Evolutionary conservation across 108 stramenopile species (phyloP), one percentile per base, ranked within the genome.

Genomic region (Stephanodiscus minutulus): DNA sequence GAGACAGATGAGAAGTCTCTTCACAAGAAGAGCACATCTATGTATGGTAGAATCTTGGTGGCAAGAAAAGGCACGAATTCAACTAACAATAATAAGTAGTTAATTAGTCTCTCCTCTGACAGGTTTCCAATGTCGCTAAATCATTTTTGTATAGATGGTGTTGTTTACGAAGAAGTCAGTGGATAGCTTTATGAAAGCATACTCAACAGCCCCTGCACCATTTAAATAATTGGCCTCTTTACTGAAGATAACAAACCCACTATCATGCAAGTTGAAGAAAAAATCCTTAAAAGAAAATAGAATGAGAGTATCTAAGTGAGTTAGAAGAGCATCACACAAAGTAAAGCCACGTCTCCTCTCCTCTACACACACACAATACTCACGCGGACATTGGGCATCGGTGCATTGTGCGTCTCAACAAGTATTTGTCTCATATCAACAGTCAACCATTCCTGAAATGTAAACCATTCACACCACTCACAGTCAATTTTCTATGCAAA

Each of bases 161-260:
- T 65, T 69, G 33, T 64, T 63, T 7, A 81, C 5, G 46, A 81
- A 81, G 53, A 76, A 74, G 10, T 69, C 73, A 27, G 61, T 68
- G 5, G 68, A 72, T 21, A 85, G 33, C 55, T 79, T 82, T 11
- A 85, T 18, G 54, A 85, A 82, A 25, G 52, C 78, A 69, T 35
- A 85, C 74, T 85, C 85, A 31, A 83, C 82, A 37, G 74, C 73
- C 53, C 85, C 82, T 7, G 56, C 73, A 22, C 43, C 66, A 64
- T 83, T 82, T 20, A 56, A 18, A 27, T 61, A 76, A 70, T 85
- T 85, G 10, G 77, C 74, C 62, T 81, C 73, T 64, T 85, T 85
- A 24, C 25, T 57, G 48, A 77, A 82, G 20, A 77, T 77, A 18
- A 82, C 81, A 53, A 49, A 82, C 10, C 81, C 81, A 57, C 25